Conservation (phyloP, 441 rosid species). For the Omphalea diandra region DNA sequence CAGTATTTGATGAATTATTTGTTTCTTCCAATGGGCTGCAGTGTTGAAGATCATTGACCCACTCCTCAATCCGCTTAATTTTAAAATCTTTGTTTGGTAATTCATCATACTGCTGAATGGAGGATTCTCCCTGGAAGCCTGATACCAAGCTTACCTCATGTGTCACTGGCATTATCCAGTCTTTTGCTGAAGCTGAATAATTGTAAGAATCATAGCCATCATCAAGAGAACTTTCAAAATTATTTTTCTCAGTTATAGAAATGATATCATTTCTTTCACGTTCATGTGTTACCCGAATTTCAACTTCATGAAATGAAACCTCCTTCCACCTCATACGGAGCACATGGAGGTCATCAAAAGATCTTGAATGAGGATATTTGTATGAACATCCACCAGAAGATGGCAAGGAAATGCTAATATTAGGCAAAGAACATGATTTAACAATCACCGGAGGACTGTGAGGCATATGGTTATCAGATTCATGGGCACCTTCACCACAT, state of each 20-base stretch:
- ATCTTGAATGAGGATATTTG: constrained; percentile 43
- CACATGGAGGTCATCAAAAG: constrained; percentile 56
- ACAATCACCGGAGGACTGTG: constrained; percentile 34
- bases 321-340: constrained; percentile 40
- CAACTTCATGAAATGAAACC: constrained; percentile 35
- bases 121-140: constrained; percentile 45
- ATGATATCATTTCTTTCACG: constrained; percentile 33
- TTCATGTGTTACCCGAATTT: constrained; percentile 30
- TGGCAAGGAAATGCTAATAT: constrained; percentile 31
- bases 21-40: constrained; percentile 52
- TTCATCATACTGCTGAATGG: constrained; percentile 39
- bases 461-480: constrained; percentile 39
- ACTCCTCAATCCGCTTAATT: constrained; percentile 70
- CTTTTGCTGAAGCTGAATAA: constrained; percentile 59
- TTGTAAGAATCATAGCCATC: constrained; percentile 50
- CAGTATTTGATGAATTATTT: constrained; percentile 33
- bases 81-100: constrained; percentile 59
- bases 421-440: constrained; percentile 65
- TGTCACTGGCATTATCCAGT: constrained; percentile 62
- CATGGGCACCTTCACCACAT: constrained; percentile 42
- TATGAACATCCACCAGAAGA: constrained; percentile 36
- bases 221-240: constrained; percentile 38
- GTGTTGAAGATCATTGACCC: constrained; percentile 80
- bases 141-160: constrained; percentile 45
- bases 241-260: constrained; percentile 33